Evolutionary conservation across 768 basidiomycete genomes (phyloP), one percentile per base, ranked within the genome.

Genomic region (Sistotremastrum suecicum): DNA sequence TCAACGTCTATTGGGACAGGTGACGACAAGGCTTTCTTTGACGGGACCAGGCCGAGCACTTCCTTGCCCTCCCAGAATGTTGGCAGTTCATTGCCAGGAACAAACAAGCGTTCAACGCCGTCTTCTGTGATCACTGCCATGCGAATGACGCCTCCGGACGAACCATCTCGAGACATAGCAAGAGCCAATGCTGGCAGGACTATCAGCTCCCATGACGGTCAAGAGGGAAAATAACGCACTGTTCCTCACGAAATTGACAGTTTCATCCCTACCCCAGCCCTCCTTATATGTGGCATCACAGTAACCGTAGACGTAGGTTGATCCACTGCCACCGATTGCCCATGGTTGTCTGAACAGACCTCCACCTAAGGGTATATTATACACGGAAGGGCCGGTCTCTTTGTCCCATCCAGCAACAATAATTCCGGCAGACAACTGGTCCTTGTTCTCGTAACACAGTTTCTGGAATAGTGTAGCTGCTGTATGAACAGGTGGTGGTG

Each of bases 351-450:
- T 78, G 76, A 99, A 98, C 40, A 94, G 67, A 30, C 95, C 95
- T 44, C 95, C 95, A 28, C 95, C 95, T 9, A 99, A 71, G 10
- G 95, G 94, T 50, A 99, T 88, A 61, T 92, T 97, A 66, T 91
- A 98, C 29, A 98, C 92, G 49, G 83, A 85, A 1, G 92, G 86
- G 11, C 95, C 94, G 35, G 63, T 67, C 52, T 89, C 80, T 56
- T 79, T 81, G 64, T 99, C 95, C 92, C 94, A 99, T 0, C 95
- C 95, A 7, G 85, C 95, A 20, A 97, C 90, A 56, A 99, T 98
- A 61, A 99, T 97, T 20, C 94, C 92, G 2, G 95, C 95, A 34
- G 73, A 77, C 37, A 98, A 63, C 1, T 56, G 62, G 58, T 91
- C 91, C 68, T 99, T 99, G 71, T 95, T 97, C 37, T 80, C 72